Base-by-base conservation (phyloP, 129 eudicot species). In the Arctium minus region DNA sequence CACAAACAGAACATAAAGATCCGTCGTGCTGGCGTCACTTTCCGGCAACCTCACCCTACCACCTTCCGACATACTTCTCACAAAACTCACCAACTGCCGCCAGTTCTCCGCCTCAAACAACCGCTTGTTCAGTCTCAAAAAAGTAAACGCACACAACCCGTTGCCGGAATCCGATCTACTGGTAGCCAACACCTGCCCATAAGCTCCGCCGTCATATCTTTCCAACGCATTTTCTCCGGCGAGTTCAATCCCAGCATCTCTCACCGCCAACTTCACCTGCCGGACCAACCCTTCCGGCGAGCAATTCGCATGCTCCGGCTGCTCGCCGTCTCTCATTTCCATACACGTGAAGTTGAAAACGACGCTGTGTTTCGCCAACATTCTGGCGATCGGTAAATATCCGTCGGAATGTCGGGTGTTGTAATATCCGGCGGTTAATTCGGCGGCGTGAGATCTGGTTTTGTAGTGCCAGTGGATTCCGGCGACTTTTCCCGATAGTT, bases 381-480 rank as follows among this genome's bases (percentile, higher is more conserved):
- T 93, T 53, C 73, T 85, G 0, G 99, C 98, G 13, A 93, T 88
- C 1, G 95, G 97, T 69, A 93, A 73, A 81, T 96, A 96, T 32
- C 97, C 99, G 53, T 96, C 90, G 1, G 75, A 89, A 18, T 90
- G 46, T 30, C 94, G 76, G 0, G 97, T 92, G 75, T 96, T 96
- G 68, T 93, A 93, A 75, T 96, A 96, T 36, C 99, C 99, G 9
- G 99, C 94, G n/a, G 99, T 93, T 15, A 96, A 67, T 62, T 96
- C 98, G 13, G 99, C 93, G 30, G 98, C 97, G n/a, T 96, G 99
- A 5, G 99, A 96, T 75, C 97, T 88, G 31, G 95, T 93, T 4
- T 84, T 89, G 89, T 93, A 96, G 84, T 96, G 98, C 98, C 99
- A 96, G 67, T 96, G 99, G 80, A 96, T 93, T 78, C 99, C 99